Percentiles rank a stretch among this genome's conserved stretches.
Evolutionary conservation across 108 stramenopile species (phyloP).

Genomic region (Tribonema minus): DNA sequence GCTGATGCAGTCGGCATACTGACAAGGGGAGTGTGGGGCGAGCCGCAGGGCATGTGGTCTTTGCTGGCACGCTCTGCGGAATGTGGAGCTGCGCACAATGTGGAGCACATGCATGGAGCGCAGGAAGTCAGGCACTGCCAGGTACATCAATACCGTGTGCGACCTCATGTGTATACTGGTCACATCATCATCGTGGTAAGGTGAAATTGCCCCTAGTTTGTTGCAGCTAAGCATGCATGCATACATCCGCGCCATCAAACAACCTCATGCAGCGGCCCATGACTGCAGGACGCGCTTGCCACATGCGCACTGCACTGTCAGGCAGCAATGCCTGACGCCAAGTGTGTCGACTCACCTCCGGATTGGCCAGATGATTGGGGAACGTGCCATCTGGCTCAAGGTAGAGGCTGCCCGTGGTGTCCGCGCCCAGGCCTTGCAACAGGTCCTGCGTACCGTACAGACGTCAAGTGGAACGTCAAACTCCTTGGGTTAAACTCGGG

Average conservation of each 20-base stretch:
- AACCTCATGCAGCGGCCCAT: background rate
- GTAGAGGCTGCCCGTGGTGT: conserved; percentile 40
- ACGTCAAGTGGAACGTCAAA: too few species aligned
- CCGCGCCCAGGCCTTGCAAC: conserved; percentile 50
- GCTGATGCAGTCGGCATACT: background rate
- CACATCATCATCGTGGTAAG: background rate
- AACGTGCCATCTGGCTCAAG: conserved; percentile 48
- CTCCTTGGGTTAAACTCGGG: background rate
- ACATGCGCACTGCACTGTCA: background rate
- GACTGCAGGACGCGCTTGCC: background rate
- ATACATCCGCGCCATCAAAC: too few species aligned
- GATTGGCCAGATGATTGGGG: conserved; percentile 49
- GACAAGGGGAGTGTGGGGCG: background rate
- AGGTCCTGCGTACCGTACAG: too few species aligned
- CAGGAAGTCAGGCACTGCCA: background rate
- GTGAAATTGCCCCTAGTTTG: background rate
- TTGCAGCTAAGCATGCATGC: background rate
- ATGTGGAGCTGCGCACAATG: too few species aligned
- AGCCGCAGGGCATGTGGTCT: too few species aligned
- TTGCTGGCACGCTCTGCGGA: too few species aligned
- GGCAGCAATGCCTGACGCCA: too few species aligned
- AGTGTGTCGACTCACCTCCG: conserved; percentile 42
- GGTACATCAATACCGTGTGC: background rate
- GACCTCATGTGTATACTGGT: background rate
- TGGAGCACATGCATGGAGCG: background rate